Percentiles rank a stretch among this genome's conserved stretches.
phyloP scores from a whole-genome alignment of 768 basidiomycete genomes.

The Mycena venus region DNA sequence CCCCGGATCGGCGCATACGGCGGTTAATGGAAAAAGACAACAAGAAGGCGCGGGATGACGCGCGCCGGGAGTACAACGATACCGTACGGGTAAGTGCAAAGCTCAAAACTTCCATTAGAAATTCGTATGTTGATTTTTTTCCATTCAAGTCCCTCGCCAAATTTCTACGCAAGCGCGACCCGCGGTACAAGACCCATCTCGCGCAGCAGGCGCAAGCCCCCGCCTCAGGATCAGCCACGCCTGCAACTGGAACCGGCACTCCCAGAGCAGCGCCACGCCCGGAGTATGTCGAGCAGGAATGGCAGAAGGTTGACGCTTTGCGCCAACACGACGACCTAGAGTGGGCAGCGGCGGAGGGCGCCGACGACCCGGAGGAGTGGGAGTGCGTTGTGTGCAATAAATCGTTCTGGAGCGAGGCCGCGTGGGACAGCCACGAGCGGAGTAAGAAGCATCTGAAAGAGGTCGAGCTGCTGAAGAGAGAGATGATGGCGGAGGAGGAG shows the following conservation, averaged over 20 bases:
- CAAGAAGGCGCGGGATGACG: conserved; percentile 90
- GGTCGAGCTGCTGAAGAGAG: conserved; percentile 79
- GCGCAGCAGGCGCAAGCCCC: conserved; percentile 58
- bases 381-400: conserved; percentile 97
- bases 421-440: conserved; percentile 96
- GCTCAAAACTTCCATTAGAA: too few species aligned
- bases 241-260: conserved; percentile 37
- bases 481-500: conserved; percentile 84
- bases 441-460: conserved; percentile 95
- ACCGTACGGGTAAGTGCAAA: conserved; percentile 78
- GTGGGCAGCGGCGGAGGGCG: conserved; percentile 80
- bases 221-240: conserved; percentile 47
- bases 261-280: conserved; percentile 47
- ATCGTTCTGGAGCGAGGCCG: conserved; percentile 90
- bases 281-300: conserved; percentile 86
- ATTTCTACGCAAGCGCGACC: conserved; percentile 90
- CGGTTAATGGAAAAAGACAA: conserved; percentile 97
- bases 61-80: conserved; percentile 93
- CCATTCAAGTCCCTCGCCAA: conserved; percentile 72
- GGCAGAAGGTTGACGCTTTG: conserved; percentile 77
- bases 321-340: conserved; percentile 73
- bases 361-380: conserved; percentile 85
- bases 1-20: conserved; percentile 87
- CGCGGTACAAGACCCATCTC: conserved; percentile 81
- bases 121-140: conserved; percentile 6